Evolutionary conservation across 192 early-diverging fungal species (phyloP).

Genomic region (Umbelopsis isabellina): DNA sequence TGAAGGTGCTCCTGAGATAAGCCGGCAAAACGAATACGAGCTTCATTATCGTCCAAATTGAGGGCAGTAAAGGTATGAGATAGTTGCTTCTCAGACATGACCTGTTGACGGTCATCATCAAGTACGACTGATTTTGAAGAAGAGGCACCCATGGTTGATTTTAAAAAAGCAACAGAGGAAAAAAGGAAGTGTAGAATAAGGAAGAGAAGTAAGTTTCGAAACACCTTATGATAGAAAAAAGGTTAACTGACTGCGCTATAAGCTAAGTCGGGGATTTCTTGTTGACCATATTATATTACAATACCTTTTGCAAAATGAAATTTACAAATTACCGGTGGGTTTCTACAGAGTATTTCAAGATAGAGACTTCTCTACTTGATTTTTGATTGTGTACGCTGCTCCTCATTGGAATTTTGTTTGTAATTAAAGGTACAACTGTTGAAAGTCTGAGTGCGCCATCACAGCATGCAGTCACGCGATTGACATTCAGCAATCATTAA

Average conservation of each 20-base stretch:
- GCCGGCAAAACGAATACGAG: conserved; percentile 12
- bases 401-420: not conserved
- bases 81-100: conserved; percentile 7
- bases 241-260: not conserved
- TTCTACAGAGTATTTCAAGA: not conserved
- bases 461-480: conserved; percentile 9
- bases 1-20: conserved; percentile 30
- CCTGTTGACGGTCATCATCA: not conserved
- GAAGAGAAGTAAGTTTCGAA: not conserved
- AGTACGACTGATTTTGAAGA: not conserved
- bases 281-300: too few relatives aligned
- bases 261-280: not conserved
- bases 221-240: not conserved
- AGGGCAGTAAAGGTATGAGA: conserved; percentile 13
- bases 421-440: too few relatives aligned
- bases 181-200: not conserved
- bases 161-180: too few relatives aligned
- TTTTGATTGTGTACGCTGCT: not conserved
- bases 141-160: not conserved
- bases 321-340: not conserved
- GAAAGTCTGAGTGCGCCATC: not conserved
- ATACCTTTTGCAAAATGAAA: not conserved
- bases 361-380: too few relatives aligned
- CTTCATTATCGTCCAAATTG: conserved; percentile 12
- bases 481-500: not conserved